Conservation (phyloP, 257 asterid species). For the Solanum sitiens region DNA sequence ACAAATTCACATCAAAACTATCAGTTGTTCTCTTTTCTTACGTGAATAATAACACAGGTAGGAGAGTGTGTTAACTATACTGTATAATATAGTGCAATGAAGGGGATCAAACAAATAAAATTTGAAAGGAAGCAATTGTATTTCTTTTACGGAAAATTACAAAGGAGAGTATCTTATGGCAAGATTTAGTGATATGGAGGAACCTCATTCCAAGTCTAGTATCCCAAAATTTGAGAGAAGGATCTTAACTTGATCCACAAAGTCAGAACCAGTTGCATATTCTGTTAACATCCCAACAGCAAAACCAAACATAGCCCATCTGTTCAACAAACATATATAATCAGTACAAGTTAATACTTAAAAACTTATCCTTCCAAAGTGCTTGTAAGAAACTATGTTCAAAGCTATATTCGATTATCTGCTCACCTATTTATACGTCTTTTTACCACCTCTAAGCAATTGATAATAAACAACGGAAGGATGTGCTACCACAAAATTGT, state of each 20-base stretch:
- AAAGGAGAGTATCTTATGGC: background rate
- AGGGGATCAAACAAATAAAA: background rate
- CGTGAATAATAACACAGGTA: background rate
- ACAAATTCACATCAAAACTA: background rate
- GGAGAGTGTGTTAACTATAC: background rate
- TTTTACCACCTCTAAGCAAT: no score
- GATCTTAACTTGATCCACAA: conserved; percentile 91
- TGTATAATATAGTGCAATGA: background rate
- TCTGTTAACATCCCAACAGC: conserved; percentile 97
- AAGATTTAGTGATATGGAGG: background rate
- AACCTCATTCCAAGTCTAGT: conserved; percentile 66
- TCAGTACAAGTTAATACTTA: background rate
- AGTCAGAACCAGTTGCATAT: conserved; percentile 95
- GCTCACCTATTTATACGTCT: background rate
- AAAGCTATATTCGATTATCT: background rate
- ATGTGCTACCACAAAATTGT: no score
- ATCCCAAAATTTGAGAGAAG: conserved; percentile 97
- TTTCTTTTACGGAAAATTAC: background rate
- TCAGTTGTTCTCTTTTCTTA: background rate
- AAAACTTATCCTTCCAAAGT: no score
- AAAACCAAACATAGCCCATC: conserved; percentile 99
- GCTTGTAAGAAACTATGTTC: background rate
- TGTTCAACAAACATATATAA: conserved; percentile 21
- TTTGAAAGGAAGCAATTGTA: background rate
- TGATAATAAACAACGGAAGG: no score